These are phyloP conservation scores for Candida andamanensis DNA, from an alignment of 805 yeast species.

Conservation along the genomic window DNA sequence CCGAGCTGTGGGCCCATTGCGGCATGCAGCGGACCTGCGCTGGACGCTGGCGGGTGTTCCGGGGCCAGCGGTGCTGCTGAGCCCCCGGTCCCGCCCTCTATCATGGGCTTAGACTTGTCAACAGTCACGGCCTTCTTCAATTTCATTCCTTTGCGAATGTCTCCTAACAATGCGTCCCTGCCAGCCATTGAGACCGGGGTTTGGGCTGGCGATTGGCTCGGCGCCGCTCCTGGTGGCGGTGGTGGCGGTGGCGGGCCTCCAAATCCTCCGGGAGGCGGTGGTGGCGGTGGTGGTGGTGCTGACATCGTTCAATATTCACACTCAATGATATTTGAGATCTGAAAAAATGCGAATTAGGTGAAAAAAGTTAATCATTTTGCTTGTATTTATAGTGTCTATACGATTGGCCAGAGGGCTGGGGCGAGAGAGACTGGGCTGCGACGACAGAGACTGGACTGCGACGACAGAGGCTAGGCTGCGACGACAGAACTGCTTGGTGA, in stretches of 20 bases:
- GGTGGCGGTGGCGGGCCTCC: slow-evolving; percentile 28
- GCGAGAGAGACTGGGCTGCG: no score
- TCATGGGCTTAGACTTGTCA: slow-evolving; percentile 51
- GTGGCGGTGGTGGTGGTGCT: slow-evolving; percentile 14
- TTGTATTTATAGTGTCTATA: no score
- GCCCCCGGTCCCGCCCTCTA: slow-evolving; percentile 43
- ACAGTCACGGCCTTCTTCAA: slow-evolving; percentile 41
- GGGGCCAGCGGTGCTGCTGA: slow-evolving; percentile 19
- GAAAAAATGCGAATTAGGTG: no score
- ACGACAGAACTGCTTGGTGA: not conserved
- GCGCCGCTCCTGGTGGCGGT: slow-evolving; percentile 10
- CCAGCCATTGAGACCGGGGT: slow-evolving; percentile 25
- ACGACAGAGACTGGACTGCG: no score
- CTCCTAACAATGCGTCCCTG: slow-evolving; percentile 60
- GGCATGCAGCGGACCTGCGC: slow-evolving; percentile 14
- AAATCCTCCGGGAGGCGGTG: slow-evolving; percentile 13
- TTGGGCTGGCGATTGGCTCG: slow-evolving; percentile 14
- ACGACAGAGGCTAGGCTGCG: no score
- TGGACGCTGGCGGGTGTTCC: slow-evolving; percentile 7
- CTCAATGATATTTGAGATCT: no score
- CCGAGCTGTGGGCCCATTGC: slow-evolving; percentile 49
- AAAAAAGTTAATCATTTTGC: no score
- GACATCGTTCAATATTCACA: no score
- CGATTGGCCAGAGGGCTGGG: no score
- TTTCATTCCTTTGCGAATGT: slow-evolving; percentile 59